Evolutionary conservation across 106 monocot genomes (phyloP), one percentile per base, ranked within the genome.

Genomic region (Platanthera zijinensis): DNA sequence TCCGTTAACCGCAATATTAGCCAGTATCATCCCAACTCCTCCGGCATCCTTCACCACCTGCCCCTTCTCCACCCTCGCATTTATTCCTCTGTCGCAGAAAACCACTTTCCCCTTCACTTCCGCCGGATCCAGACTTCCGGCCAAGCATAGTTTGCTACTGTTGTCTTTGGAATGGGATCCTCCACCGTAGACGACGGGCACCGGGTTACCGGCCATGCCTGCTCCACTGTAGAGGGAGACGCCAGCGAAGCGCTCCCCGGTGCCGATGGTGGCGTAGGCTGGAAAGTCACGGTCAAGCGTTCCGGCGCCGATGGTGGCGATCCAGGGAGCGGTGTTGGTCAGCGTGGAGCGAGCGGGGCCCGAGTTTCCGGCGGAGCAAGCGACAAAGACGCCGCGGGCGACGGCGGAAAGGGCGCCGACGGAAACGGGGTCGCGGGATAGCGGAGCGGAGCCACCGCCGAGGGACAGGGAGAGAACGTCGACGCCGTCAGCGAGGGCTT

Each of bases 41-140:
- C 89, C 89, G 8, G 89, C 89, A 8, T 75, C 81, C 77, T 84
- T 82, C 74, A 89, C 89, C 57, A 89, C 82, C 13, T 79, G 74
- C 30, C 89, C 89, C 74, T 89, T 89, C 84, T 86, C 86, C 67
- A 89, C 89, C 10, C 89, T 78, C 7, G 85, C 83, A 77, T 50
- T 89, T 5, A 89, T 71, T 10, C 89, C 89, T 11, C 89, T 77
- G 74, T 86, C 86, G 77, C 89, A 86, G 13, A 89, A 61, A 22
- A 89, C 86, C 25, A 89, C 64, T 53, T 89, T 89, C 21, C 89
- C 89, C 17, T 57, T 69, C 73, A 86, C 89, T 18, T 50, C 61
- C 18, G 76, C 68, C 30, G 79, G 81, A 51, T 86, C 83, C 11
- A 89, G 78, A 14, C 80, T 79, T 3, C 83, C 85, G 28, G 77